These are phyloP conservation scores for Leccinum subtestaceum DNA, from an alignment of 768 basidiomycete species.

Conservation along the genomic window DNA sequence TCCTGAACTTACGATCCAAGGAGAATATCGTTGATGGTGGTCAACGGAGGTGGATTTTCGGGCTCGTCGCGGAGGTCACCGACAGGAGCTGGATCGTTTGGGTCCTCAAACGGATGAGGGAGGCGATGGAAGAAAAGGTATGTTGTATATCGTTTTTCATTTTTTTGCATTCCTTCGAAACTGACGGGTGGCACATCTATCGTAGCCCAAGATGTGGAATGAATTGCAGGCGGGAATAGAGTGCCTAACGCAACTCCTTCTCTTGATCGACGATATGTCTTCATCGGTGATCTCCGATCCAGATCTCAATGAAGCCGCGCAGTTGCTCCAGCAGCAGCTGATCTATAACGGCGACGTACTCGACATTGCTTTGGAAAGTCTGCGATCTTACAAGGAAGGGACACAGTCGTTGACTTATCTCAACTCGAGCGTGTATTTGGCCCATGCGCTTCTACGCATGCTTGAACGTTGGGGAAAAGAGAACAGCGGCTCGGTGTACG, in stretches of 20 bases:
- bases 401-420: constrained; percentile 80
- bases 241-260: constrained; percentile 87
- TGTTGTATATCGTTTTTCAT: constrained; percentile 16
- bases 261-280: constrained; percentile 85
- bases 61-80: constrained; percentile 78
- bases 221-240: constrained; percentile 94
- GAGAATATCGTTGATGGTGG: constrained; percentile 31
- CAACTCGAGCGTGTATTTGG: constrained; percentile 79
- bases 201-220: constrained; percentile 88
- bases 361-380: constrained; percentile 77
- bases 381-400: constrained; percentile 76
- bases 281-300: constrained; percentile 39
- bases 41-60: constrained; percentile 55
- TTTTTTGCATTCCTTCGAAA: neutral
- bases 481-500: constrained; percentile 65
- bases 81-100: constrained; percentile 87
- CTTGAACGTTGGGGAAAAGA: constrained; percentile 84
- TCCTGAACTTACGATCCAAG: constrained; percentile 50
- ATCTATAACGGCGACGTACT: constrained; percentile 95
- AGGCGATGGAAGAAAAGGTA: constrained; percentile 90
- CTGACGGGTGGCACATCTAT: constrained; percentile 12
- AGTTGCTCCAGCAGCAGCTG: constrained; percentile 81
- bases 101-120: constrained; percentile 86
- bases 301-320: constrained; percentile 68
- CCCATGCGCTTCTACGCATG: constrained; percentile 84